Percentiles rank a stretch among this genome's conserved stretches.
Conservation (phyloP, 1,139 yeast species). For the Kurtzmaniella quercitrusa region DNA sequence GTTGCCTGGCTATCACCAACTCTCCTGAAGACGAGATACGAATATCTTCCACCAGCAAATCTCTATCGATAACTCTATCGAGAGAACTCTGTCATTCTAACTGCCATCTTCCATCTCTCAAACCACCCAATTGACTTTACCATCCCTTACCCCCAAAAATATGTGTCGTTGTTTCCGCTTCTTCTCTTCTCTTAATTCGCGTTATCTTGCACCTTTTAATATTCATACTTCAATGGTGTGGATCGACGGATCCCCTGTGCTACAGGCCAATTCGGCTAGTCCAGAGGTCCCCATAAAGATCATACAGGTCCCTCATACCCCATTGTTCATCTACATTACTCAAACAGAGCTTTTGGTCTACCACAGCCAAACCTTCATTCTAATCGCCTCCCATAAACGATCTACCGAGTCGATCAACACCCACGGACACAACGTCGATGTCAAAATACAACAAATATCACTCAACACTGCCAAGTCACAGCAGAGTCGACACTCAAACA, state of each 20-base stretch:
- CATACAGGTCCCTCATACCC: slow-evolving; percentile 29
- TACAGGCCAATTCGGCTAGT: slow-evolving; percentile 25
- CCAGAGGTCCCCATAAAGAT: slow-evolving; percentile 21
- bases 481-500: slow-evolving; percentile 22
- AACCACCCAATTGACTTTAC: too few species aligned
- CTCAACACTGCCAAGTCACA: slow-evolving; percentile 25
- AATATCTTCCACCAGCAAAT: too few species aligned
- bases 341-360: slow-evolving; percentile 21
- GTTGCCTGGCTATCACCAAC: too few species aligned
- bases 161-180: too few species aligned
- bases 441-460: slow-evolving; percentile 26
- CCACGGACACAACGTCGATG: slow-evolving; percentile 28
- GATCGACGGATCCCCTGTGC: slow-evolving; percentile 32
- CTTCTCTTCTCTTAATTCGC: neutral
- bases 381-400: slow-evolving; percentile 30
- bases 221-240: slow-evolving; percentile 27
- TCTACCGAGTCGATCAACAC: slow-evolving; percentile 25
- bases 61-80: too few species aligned
- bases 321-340: slow-evolving; percentile 31
- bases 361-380: slow-evolving; percentile 30
- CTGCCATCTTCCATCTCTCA: too few species aligned
- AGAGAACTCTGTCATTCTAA: too few species aligned
- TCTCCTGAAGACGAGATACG: too few species aligned
- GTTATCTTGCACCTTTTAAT: neutral
- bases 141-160: too few species aligned